Base-by-base conservation (phyloP, 2,329 filamentous ascomycete species). In the Trichoderma sp. region DNA sequence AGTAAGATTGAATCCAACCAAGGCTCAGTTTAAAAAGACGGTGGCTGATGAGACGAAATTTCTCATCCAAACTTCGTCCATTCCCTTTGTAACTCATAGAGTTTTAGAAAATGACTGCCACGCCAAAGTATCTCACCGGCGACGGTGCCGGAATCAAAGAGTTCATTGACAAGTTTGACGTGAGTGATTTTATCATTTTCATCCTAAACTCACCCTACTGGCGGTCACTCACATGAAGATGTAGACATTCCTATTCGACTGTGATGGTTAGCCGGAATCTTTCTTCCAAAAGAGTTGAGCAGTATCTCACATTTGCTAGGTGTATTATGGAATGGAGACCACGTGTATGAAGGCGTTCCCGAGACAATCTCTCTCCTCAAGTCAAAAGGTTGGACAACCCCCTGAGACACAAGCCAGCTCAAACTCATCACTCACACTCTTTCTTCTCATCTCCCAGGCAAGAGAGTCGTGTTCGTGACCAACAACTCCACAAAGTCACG, bases 401-500 rank as follows among this genome's bases (percentile, higher is more conserved):
- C 16, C 12, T 14, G 45, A 68, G 24, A 56, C 18, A 6, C 11
- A 29, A 65, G 1, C 31, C 6, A 24, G 14, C 12, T 29, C 21
- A 63, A 29, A 69, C 62, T 63, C 27, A 33, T 18, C 24, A 27
- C 65, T 73, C 41, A 60, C 64, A 72, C 31, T 21, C 78, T 33
- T 79, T 72, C 74, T 27, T 50, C 16, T 60, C 16, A 5, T 63
- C 3, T 64, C 16, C 33, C 71, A 97, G 95, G 94, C 82, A 99
- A 99, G 85, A 93, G 93, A 83, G 90, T 97, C 41, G 92, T 99
- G 73, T 99, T 99, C 82, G 97, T 99, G 71, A 99, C 97, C 56
- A 99, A 99, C 87, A 99, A 99, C 87, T 98, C 95, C 82, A 98
- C 97, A 75, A 99, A 99, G 84, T 98, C 96, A 12, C 93, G 97